Base-by-base conservation (phyloP, 1,139 yeast genomes). In the Taphrina wiesneri region DNA sequence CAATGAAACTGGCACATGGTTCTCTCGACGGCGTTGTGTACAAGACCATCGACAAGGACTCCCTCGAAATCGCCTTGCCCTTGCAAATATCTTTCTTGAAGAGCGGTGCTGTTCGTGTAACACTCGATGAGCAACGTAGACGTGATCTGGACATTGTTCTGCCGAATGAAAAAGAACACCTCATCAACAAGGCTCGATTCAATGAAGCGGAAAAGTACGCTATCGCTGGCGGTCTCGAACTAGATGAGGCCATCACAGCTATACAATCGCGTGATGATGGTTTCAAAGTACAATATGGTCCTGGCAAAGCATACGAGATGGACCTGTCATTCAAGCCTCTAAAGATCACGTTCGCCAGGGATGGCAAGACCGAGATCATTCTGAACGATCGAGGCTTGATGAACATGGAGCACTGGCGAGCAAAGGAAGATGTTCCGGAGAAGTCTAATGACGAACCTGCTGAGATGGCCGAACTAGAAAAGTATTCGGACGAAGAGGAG, bases 381-480 rank as follows among this genome's bases (percentile, higher is more conserved):
- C 74, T 92, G 17, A 93, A 93, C 75, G 91, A 86, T 63, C 79
- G 86, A 49, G 80, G 85, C 25, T 81, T 89, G 57, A 75, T 93
- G 68, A 92, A 93, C 72, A 70, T 87, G 34, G 99, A 93, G 75
- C 98, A 92, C 72, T 83, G 81, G 76, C 81, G 97, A 72, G 36
- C 45, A 17, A 60, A 60, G 53, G 64, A 60, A n/a, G 57, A 52
- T 21, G 41, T 45, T 28, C 47, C 28, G 72, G 74, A 3, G 72
- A 78, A 4, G 25, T n/a, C 2, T 15, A 52, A 15, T 2, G 28
- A 32, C 25, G 75, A 76, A 1, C 79, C 80, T 41, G 73, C 76
- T 4, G 71, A 70, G 5, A 56, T 65, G 30, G 71, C 70, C 6
- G 57, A 60, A 19, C 41, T 45, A 11, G 57, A 28, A n/a, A 28